phyloP scores from a whole-genome alignment of 2,329 filamentous ascomycete genomes.

The Nothophaeocryptopus gaeumannii region DNA sequence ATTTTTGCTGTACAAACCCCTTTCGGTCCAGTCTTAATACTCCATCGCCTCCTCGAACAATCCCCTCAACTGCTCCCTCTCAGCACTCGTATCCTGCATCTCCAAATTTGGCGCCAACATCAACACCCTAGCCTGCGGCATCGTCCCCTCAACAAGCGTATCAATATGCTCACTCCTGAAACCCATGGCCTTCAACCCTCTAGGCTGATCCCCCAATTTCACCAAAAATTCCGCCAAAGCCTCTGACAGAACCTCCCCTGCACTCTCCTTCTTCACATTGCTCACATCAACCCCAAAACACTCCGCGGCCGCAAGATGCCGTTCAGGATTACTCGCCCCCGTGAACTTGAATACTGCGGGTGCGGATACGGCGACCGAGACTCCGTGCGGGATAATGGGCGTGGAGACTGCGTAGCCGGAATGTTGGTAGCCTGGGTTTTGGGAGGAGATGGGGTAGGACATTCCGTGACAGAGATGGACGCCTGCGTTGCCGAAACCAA shows the following conservation, averaged over 20 bases:
- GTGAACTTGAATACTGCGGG: slow-evolving; percentile 95
- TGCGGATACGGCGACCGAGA: slow-evolving; percentile 89
- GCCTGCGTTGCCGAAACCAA: slow-evolving; percentile 96
- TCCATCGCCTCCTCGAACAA: slow-evolving; percentile 51
- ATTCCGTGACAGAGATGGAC: slow-evolving; percentile 90
- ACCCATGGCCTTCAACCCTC: slow-evolving; percentile 77
- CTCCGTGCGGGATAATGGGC: slow-evolving; percentile 90
- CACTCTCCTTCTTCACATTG: slow-evolving; percentile 82
- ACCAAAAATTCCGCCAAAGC: slow-evolving; percentile 78
- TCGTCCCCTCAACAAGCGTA: slow-evolving; percentile 84
- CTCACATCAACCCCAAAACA: slow-evolving; percentile 86
- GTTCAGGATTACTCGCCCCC: slow-evolving; percentile 82
- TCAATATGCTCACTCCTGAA: slow-evolving; percentile 76
- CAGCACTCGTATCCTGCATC: slow-evolving; percentile 44
- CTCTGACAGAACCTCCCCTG: slow-evolving; percentile 82
- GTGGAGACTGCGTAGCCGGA: slow-evolving; percentile 73
- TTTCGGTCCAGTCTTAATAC: slow-evolving; percentile 28
- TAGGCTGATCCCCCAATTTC: slow-evolving; percentile 83
- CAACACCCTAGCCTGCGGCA: slow-evolving; percentile 85
- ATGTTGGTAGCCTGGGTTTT: slow-evolving; percentile 89
- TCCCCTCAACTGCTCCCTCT: slow-evolving; percentile 48
- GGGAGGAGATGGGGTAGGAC: slow-evolving; percentile 95
- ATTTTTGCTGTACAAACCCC: too few species aligned
- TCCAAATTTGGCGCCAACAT: slow-evolving; percentile 82
- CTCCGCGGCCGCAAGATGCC: slow-evolving; percentile 85